These are phyloP conservation scores for Gelatoporia subvermispora DNA, from an alignment of 768 basidiomycete genomes.

Conservation along the genomic window DNA sequence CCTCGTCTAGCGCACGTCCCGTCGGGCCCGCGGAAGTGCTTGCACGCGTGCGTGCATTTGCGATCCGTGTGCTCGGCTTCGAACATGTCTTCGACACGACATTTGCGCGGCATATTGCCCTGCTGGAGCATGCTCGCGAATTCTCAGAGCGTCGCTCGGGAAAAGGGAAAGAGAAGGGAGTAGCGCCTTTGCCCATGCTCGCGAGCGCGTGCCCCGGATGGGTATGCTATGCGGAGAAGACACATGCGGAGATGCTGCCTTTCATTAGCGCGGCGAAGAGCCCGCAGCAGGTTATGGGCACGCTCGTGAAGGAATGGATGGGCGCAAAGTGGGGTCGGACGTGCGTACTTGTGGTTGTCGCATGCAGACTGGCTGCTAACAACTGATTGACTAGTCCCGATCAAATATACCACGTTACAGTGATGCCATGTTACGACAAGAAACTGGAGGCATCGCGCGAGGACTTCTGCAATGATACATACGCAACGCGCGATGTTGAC, in stretches of 20 bases:
- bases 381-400: slow-evolving; percentile 50
- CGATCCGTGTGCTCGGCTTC: slow-evolving; percentile 62
- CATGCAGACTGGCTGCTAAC: neutral
- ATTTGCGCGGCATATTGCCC: slow-evolving; percentile 82
- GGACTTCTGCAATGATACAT: slow-evolving; percentile 82
- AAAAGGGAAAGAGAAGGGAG: slow-evolving; percentile 19
- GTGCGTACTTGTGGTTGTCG: slow-evolving; percentile 40
- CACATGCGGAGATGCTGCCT: slow-evolving; percentile 89
- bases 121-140: slow-evolving; percentile 78
- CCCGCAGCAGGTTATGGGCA: slow-evolving; percentile 92
- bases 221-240: slow-evolving; percentile 99
- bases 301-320: slow-evolving; percentile 88
- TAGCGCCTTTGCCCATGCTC: slow-evolving; percentile 76
- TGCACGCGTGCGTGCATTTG: slow-evolving; percentile 68
- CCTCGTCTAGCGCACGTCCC: slow-evolving; percentile 36
- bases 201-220: slow-evolving; percentile 97
- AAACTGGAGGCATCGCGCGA: slow-evolving; percentile 95
- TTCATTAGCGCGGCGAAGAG: slow-evolving; percentile 87
- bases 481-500: slow-evolving; percentile 89
- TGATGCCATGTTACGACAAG: slow-evolving; percentile 99
- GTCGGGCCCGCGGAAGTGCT: slow-evolving; percentile 58
- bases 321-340: slow-evolving; percentile 56
- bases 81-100: slow-evolving; percentile 90
- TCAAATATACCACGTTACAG: slow-evolving; percentile 91
- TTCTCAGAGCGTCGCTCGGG: slow-evolving; percentile 62